phyloP scores from a whole-genome alignment of 768 basidiomycete species.

The Galerina sulciceps region DNA sequence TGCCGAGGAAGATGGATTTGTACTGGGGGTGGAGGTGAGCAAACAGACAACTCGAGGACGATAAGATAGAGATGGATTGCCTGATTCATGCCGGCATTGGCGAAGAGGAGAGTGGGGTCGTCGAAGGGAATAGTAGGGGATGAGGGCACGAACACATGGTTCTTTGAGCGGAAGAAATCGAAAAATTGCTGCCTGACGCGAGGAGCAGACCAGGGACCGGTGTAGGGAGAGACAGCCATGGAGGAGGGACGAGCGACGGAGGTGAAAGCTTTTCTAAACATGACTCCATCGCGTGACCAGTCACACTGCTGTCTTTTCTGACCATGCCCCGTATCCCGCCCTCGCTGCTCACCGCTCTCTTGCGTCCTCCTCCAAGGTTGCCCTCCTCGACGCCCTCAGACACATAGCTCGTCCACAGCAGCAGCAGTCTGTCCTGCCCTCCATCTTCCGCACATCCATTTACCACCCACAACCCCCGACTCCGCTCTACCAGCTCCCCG shows the following conservation, averaged over 20 bases:
- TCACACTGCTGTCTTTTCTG: constrained; percentile 18
- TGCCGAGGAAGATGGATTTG: constrained; percentile 97
- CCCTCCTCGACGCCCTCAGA: constrained; percentile 20
- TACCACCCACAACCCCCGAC: constrained; percentile 33
- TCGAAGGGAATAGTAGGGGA: constrained; percentile 96
- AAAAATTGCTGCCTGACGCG: constrained; percentile 91
- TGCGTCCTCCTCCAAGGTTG: constrained; percentile 34
- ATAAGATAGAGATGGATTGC: constrained; percentile 33
- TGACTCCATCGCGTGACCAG: constrained; percentile 21
- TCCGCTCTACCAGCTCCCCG: constrained; percentile 47
- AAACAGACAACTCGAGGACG: background rate
- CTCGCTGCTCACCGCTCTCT: constrained; percentile 38
- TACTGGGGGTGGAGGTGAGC: constrained; percentile 56
- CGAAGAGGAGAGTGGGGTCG: constrained; percentile 96
- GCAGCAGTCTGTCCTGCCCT: constrained; percentile 25
- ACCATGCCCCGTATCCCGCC: constrained; percentile 50
- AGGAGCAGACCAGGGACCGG: constrained; percentile 74
- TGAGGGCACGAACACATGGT: constrained; percentile 89
- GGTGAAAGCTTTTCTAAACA: constrained; percentile 20
- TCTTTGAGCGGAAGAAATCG: constrained; percentile 78
- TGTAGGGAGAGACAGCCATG: constrained; percentile 42
- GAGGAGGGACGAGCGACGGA: constrained; percentile 24
- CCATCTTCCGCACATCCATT: constrained; percentile 22
- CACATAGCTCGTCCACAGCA: constrained; percentile 17
- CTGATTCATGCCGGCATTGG: constrained; percentile 99